Conservation (phyloP, 2,329 filamentous ascomycete genomes). For the Teratosphaeria viscida region DNA sequence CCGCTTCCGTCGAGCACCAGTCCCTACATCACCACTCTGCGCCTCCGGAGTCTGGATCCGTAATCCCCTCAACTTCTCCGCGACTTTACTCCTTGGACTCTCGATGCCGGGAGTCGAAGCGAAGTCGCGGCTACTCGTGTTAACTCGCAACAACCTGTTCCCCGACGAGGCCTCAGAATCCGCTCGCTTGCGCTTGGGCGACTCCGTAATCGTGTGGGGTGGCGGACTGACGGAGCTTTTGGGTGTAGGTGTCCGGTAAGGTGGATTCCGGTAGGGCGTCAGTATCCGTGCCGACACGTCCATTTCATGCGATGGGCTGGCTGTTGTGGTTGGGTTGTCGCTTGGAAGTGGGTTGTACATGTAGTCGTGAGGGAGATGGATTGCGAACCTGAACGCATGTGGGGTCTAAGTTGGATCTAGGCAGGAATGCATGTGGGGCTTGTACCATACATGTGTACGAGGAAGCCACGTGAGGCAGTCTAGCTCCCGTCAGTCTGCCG, state of each 20-base stretch:
- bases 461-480: not conserved
- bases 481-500: not conserved
- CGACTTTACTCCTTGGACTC: conserved; percentile 22
- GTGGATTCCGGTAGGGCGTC: conserved; percentile 13
- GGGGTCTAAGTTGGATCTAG: not conserved
- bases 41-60: conserved; percentile 6
- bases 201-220: conserved; percentile 2
- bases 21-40: not conserved
- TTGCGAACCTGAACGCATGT: not conserved
- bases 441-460: not conserved
- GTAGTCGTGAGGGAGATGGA: not conserved
- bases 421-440: not conserved
- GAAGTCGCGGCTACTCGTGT: not conserved
- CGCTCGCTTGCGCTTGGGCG: conserved; percentile 15
- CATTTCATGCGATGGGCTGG: not conserved
- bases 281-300: conserved; percentile 1
- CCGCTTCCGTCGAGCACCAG: conserved; percentile 11
- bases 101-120: conserved; percentile 3
- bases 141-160: conserved; percentile 1
- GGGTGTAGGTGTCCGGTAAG: conserved; percentile 14
- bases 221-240: conserved; percentile 10
- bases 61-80: conserved; percentile 15
- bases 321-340: not conserved
- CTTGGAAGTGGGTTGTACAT: not conserved
- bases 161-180: not conserved